Conservation (phyloP, 2,329 filamentous ascomycete species). For the Arthrinium puccinioides region DNA sequence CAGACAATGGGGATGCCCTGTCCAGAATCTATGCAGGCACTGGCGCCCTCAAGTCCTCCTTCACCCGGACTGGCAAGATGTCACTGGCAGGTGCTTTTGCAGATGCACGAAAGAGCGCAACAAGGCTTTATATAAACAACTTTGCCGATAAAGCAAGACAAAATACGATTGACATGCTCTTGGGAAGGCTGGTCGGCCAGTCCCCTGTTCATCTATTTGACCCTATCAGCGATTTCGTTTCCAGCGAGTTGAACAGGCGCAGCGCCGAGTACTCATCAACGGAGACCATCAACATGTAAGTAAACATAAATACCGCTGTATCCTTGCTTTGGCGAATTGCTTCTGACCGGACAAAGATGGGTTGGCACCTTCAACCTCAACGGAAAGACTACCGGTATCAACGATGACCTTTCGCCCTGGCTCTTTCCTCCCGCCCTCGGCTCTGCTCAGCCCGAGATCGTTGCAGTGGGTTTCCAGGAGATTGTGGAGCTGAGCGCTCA, state of each 20-base stretch:
- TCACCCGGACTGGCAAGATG: constrained; percentile 92
- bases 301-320: background rate
- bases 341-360: constrained; percentile 29
- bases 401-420: constrained; percentile 79
- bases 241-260: constrained; percentile 62
- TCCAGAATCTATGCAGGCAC: constrained; percentile 96
- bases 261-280: constrained; percentile 68
- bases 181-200: constrained; percentile 81
- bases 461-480: constrained; percentile 91
- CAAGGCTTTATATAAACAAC: constrained; percentile 93
- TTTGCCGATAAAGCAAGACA: constrained; percentile 91
- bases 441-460: constrained; percentile 68
- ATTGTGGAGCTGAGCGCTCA: constrained; percentile 97
- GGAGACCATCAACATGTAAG: constrained; percentile 68
- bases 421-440: constrained; percentile 59
- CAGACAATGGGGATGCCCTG: constrained; percentile 90
- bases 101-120: constrained; percentile 92
- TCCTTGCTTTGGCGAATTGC: background rate
- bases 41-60: constrained; percentile 89
- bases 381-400: constrained; percentile 70
- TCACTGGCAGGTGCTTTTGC: constrained; percentile 86
- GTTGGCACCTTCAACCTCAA: constrained; percentile 95
- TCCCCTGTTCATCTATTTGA: constrained; percentile 80
- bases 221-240: constrained; percentile 87
- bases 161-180: constrained; percentile 87